phyloP scores from a whole-genome alignment of 352 stramenopile species.

The Globisporangium cylindrosporum region DNA sequence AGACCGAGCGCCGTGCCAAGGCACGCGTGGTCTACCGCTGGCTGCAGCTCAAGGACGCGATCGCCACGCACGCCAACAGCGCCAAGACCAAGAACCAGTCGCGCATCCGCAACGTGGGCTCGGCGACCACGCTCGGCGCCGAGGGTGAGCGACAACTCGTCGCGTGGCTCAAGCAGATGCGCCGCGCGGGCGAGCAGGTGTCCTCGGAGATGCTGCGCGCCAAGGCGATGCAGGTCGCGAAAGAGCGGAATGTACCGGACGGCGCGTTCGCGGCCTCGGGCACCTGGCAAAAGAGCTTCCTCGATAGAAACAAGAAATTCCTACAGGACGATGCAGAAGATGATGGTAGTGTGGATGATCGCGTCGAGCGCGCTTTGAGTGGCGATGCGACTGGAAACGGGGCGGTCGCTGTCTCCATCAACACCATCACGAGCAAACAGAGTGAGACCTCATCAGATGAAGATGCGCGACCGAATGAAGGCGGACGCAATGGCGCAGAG shows the following conservation, averaged over 20 bases:
- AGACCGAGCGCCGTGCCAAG: constrained; percentile 12
- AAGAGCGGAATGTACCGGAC: constrained; percentile 5
- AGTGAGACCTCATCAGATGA: background rate
- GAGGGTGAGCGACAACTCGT: constrained; percentile 14
- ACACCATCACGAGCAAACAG: background rate
- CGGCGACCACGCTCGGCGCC: constrained; percentile 12
- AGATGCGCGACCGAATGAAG: background rate
- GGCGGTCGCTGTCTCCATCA: background rate
- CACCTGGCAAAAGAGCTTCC: constrained; percentile 18
- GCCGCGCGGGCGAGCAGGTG: background rate
- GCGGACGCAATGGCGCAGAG: background rate
- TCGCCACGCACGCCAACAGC: constrained; percentile 15
- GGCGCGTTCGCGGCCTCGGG: constrained; percentile 13
- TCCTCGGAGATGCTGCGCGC: constrained; percentile 15
- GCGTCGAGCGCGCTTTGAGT: background rate
- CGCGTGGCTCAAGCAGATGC: constrained; percentile 4
- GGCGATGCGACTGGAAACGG: background rate
- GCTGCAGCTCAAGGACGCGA: constrained; percentile 12
- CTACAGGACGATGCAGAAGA: background rate
- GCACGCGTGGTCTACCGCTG: constrained; percentile 18
- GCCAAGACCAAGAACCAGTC: constrained; percentile 18
- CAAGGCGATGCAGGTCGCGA: constrained; percentile 9
- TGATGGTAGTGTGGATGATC: background rate
- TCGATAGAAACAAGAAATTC: constrained; percentile 8
- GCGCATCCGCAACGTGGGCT: constrained; percentile 12